Evolutionary conservation across 106 monocot genomes (phyloP), one percentile per base, ranked within the genome.

Genomic region (Hemerocallis citrina): DNA sequence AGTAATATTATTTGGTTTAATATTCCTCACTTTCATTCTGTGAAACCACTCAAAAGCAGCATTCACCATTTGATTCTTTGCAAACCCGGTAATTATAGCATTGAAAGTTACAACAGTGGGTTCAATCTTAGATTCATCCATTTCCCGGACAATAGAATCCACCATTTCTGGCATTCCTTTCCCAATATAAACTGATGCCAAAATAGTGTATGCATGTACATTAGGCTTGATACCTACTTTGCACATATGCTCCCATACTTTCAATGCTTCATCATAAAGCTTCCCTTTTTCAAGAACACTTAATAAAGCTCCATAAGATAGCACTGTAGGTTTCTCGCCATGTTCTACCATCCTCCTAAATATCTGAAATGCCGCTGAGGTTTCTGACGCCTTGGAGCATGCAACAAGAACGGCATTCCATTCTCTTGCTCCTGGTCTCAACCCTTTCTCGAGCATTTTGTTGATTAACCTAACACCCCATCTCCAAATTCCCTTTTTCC

Each of bases 331-430:
- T 37, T 84, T 87, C 46, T 81, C 76, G 15, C 90, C 90, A 4
- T 81, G 67, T 24, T 96, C 90, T 7, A 96, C 59, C 96, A 96
- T 96, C 45, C 76, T 68, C 59, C 41, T 78, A 48, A 96, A 96
- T 61, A 91, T 81, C 52, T 87, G 57, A 20, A 96, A 78, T 0
- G 90, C 95, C 1, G 83, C 78, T n/a, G 77, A 74, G 52, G 84
- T 72, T 66, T 96, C 90, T 6, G 86, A 79, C 52, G 91, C 96
- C 74, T 82, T 91, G 10, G 96, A 96, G 46, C 90, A 96, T 13
- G 96, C 96, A 30, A 87, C 61, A 55, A 96, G 76, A 62, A 96
- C 91, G 10, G 90, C 81, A 74, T 96, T 96, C 90, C 90, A 96
- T 65, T 91, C 83, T 69, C 57, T 77, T 15, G 68, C 65, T 39